phyloP scores from a whole-genome alignment of 1,284 basidiomycete genomes.

The Moesziomyces antarcticus region DNA sequence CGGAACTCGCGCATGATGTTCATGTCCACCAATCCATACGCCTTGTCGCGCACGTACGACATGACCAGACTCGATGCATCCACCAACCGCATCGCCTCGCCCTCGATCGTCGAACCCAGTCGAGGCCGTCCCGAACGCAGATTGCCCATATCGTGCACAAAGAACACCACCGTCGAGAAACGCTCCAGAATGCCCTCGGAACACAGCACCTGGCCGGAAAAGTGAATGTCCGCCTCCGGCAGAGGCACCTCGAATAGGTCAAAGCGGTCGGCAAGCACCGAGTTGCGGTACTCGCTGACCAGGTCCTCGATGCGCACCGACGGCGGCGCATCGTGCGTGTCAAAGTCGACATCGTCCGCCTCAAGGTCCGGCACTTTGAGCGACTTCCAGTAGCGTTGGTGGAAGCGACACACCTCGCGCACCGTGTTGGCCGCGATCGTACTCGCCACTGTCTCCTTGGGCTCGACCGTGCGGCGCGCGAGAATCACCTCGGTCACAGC shows the following conservation, averaged over 20 bases:
- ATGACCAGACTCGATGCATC: conserved; percentile 85
- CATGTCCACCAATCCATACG: conserved; percentile 84
- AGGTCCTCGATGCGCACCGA: conserved; percentile 72
- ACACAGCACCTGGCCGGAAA: conserved; percentile 83
- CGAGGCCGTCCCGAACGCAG: conserved; percentile 26
- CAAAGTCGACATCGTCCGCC: conserved; percentile 22
- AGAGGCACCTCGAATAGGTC: conserved; percentile 84
- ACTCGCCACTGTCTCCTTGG: conserved; percentile 68
- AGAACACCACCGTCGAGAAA: conserved; percentile 50
- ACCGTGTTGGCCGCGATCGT: conserved; percentile 81
- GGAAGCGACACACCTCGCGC: conserved; percentile 83
- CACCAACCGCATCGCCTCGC: conserved; percentile 68
- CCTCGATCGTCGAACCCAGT: background rate
- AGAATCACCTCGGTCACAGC: conserved; percentile 86
- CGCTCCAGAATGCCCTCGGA: conserved; percentile 73
- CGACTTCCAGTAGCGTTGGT: conserved; percentile 89
- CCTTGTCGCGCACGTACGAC: conserved; percentile 76
- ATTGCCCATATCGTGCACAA: conserved; percentile 60
- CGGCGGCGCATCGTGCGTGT: conserved; percentile 10
- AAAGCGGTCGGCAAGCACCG: conserved; percentile 79
- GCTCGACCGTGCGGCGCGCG: conserved; percentile 82
- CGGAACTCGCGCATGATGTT: conserved; percentile 82
- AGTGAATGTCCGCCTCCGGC: conserved; percentile 75
- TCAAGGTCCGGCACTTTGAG: conserved; percentile 68
- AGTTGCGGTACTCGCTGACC: conserved; percentile 83